These are phyloP conservation scores for Actinidia chinensis DNA, from an alignment of 179 eudicot species.

Conservation along the genomic window DNA sequence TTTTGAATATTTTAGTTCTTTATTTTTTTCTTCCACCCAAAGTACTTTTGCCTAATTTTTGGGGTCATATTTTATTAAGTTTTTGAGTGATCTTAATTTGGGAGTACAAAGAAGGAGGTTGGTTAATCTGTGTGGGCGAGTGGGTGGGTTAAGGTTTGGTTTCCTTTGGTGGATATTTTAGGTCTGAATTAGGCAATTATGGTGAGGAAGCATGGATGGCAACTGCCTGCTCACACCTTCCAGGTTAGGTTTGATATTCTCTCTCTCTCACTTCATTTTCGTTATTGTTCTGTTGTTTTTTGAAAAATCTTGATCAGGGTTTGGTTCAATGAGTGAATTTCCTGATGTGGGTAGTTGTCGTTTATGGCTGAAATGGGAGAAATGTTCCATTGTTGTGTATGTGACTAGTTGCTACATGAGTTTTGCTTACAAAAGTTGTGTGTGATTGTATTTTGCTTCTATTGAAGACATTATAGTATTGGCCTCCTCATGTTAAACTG, in stretches of 20 bases:
- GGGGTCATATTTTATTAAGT: too few species aligned
- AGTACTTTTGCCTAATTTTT: too few species aligned
- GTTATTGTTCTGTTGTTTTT: not conserved
- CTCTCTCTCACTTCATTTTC: not conserved
- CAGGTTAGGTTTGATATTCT: conserved; percentile 53
- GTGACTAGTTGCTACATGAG: not conserved
- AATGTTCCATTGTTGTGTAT: not conserved
- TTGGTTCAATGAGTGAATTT: conserved; percentile 1
- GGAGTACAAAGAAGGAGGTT: not conserved
- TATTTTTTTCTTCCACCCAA: too few species aligned
- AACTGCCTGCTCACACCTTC: conserved; percentile 87
- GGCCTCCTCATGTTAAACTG: not conserved
- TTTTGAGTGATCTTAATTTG: too few species aligned
- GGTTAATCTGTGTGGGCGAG: not conserved
- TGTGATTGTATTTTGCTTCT: not conserved
- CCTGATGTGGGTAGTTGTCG: not conserved
- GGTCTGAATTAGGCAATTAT: conserved; percentile 33
- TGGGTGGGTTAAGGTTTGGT: conserved; percentile 6
- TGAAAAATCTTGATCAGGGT: conserved; percentile 1
- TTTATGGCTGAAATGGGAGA: too few species aligned
- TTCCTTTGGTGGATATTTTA: not conserved
- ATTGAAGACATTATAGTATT: not conserved
- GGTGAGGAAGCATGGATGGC: conserved; percentile 96
- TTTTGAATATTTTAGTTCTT: too few species aligned
- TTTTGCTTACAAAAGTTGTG: not conserved